Percentiles rank a stretch among this genome's conserved stretches.
These are phyloP conservation scores for Pyrrhoderma noxium DNA, from an alignment of 1,284 basidiomycete species.

Conservation along the genomic window DNA sequence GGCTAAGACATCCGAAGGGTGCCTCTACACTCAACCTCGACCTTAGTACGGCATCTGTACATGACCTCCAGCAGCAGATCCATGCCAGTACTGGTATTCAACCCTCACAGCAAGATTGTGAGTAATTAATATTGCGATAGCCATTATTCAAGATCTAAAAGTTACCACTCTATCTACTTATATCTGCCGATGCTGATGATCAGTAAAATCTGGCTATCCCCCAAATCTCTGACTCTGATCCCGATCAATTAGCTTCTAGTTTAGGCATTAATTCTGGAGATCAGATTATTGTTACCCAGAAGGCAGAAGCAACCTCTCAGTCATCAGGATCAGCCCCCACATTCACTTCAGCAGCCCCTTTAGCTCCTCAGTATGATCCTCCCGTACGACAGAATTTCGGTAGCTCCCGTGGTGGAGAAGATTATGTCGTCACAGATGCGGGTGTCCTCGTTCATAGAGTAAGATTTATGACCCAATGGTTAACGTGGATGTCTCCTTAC, in stretches of 20 bases:
- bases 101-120: conserved; percentile 71
- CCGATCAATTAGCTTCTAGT: conserved; percentile 63
- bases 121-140: conserved; percentile 26
- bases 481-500: neutral
- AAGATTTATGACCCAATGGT: conserved; percentile 23
- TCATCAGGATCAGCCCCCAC: conserved; percentile 19
- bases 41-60: conserved; percentile 53
- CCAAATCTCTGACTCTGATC: conserved; percentile 63
- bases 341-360: conserved; percentile 23
- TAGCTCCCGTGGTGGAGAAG: conserved; percentile 35
- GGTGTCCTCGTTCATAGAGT: conserved; percentile 68
- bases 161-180: too few relatives aligned
- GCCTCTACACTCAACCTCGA: conserved; percentile 73
- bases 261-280: conserved; percentile 74
- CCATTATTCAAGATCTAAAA: too few relatives aligned
- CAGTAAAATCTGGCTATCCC: conserved; percentile 85
- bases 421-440: conserved; percentile 51
- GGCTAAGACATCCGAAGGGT: conserved; percentile 44
- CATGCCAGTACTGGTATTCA: conserved; percentile 60
- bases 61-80: conserved; percentile 68
- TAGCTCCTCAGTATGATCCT: neutral
- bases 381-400: neutral
- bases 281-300: conserved; percentile 72
- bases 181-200: too few relatives aligned
- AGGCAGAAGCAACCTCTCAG: conserved; percentile 22